Evolutionary conservation across 805 yeast species (phyloP), one percentile per base, ranked within the genome.

Genomic region (Candida xyloterini): DNA sequence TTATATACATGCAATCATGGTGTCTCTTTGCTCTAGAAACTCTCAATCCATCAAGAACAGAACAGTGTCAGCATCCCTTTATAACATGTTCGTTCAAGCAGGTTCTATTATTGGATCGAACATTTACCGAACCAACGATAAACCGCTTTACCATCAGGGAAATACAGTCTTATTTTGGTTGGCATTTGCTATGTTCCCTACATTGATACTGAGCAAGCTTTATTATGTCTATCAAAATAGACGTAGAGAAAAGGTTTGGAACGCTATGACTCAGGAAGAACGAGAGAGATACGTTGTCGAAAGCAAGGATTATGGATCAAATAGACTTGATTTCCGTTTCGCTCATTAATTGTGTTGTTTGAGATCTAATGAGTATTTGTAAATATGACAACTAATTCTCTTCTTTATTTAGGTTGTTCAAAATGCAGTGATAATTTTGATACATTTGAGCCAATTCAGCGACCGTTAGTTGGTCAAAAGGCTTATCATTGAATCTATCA

Each of bases 61-160:
- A 49, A 75, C 88, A 0, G 78, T 82, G 4, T 71, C 82, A 10
- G 76, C 86, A 0, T 79, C 88, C 0, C 42, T 82, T 33, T 80
- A 76, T 53, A 83, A 81, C 51, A 79, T 81, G 68, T 73, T 70
- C 55, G 76, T 76, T 1, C 89, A 83, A 53, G 65, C 76, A 0
- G 82, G 79, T 1, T 58, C 66, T 14, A 77, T 83, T 34, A 62
- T 74, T 8, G 63, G 78, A 3, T 63, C 79, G 7, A 75, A 81
- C 50, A 68, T 83, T 6, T 83, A 82, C 57, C 59, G 80, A 33
- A 55, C 56, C 1, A 71, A 68, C 30, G 90, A 83, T 53, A 63
- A 63, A 29, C 90, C 90, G 1, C 52, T 68, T 24, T 84, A 84
- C 53, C 68, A 68, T 28, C 59, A 71, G 15, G 91, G 89, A 30